Evolutionary conservation across 345 rosid genomes (phyloP).

Genomic region (Aquilaria malaccensis): DNA sequence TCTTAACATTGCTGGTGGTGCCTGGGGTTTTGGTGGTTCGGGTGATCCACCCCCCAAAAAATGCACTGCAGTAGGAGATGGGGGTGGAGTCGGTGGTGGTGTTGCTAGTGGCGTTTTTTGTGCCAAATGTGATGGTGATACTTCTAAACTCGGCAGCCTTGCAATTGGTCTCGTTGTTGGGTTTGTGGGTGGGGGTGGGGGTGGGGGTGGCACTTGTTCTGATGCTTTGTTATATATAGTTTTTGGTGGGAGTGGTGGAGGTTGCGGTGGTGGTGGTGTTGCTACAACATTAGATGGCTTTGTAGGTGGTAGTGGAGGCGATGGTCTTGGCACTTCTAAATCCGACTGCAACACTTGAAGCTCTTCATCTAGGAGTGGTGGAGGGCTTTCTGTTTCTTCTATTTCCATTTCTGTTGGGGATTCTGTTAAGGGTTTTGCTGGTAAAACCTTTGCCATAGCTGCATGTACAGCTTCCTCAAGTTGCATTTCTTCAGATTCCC

Average conservation of each 20-base stretch:
- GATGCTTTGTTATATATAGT: background rate
- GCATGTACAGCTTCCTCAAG: constrained; percentile 11
- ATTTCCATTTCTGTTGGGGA: background rate
- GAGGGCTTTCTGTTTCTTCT: background rate
- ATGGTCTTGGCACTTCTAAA: background rate
- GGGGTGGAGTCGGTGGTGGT: constrained; percentile 19
- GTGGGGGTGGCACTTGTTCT: constrained; percentile 8
- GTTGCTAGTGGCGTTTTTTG: constrained; percentile 8
- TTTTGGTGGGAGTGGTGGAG: constrained; percentile 16
- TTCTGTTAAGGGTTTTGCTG: background rate
- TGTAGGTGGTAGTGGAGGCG: constrained; percentile 8
- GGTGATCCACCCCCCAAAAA: background rate
- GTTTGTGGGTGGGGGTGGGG: constrained; percentile 7
- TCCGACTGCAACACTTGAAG: background rate
- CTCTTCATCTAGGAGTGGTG: background rate
- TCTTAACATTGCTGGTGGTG: background rate
- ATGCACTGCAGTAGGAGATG: constrained; percentile 9
- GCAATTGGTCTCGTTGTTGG: background rate
- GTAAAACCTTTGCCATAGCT: constrained; percentile 9
- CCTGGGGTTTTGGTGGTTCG: constrained; percentile 20
- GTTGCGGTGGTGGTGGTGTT: constrained; percentile 19
- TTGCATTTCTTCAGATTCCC: constrained; percentile 2
- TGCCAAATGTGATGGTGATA: constrained; percentile 5
- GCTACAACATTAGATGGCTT: constrained; percentile 9
- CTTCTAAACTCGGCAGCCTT: constrained; percentile 25